Percentiles rank a stretch among this genome's conserved stretches.
Conservation (phyloP, 2,329 filamentous ascomycete species). For the Rhexocercosporidium sp. region DNA sequence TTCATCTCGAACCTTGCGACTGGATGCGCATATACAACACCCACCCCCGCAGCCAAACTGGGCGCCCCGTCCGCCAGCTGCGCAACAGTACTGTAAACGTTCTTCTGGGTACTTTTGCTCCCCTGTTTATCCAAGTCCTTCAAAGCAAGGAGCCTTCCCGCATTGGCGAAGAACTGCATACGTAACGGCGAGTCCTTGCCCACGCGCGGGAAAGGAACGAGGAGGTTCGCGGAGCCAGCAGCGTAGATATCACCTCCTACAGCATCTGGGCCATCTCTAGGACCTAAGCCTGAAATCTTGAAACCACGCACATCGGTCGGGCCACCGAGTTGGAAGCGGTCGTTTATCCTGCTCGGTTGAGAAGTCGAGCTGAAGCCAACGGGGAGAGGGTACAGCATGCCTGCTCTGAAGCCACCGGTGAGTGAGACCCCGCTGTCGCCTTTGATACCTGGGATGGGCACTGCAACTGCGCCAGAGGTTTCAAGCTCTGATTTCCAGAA, state of each 20-base stretch:
- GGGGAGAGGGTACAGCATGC: slow-evolving; percentile 82
- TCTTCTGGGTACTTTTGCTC: slow-evolving; percentile 38
- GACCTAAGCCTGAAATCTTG: slow-evolving; percentile 85
- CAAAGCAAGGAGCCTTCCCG: slow-evolving; percentile 81
- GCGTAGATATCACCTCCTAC: slow-evolving; percentile 92
- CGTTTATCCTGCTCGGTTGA: slow-evolving; percentile 80
- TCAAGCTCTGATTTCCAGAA: slow-evolving; percentile 94
- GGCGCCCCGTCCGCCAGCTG: slow-evolving; percentile 79
- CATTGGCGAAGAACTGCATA: slow-evolving; percentile 90
- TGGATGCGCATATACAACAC: slow-evolving; percentile 93
- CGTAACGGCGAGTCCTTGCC: slow-evolving; percentile 84
- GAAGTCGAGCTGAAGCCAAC: slow-evolving; percentile 60
- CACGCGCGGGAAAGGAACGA: slow-evolving; percentile 82
- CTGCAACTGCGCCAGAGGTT: slow-evolving; percentile 74
- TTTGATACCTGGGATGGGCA: slow-evolving; percentile 71
- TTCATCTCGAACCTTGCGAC: slow-evolving; percentile 95
- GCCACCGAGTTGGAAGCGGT: slow-evolving; percentile 93
- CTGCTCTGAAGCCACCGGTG: slow-evolving; percentile 80
- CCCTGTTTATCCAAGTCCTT: slow-evolving; percentile 52
- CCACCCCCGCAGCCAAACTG: slow-evolving; percentile 84
- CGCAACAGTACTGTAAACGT: slow-evolving; percentile 62
- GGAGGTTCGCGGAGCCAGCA: slow-evolving; percentile 83
- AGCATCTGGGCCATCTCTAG: slow-evolving; percentile 83
- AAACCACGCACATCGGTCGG: slow-evolving; percentile 96
- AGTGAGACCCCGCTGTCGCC: slow-evolving; percentile 80